Evolutionary conservation across 495 filamentous ascomycete genomes (phyloP), one percentile per base, ranked within the genome.

Genomic region (Penicillium waksmanii): DNA sequence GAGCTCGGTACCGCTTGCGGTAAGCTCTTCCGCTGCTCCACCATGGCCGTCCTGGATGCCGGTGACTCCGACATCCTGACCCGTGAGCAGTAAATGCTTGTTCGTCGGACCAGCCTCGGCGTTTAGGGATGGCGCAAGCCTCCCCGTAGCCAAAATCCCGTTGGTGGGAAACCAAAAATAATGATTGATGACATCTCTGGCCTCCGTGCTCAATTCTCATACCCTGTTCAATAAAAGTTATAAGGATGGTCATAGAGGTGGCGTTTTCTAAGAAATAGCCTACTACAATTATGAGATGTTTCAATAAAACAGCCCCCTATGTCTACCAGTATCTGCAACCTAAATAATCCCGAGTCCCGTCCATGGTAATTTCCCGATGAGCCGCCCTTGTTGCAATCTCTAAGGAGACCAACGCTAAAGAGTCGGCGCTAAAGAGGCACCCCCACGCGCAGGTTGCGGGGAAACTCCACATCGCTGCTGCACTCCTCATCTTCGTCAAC

Each of bases 41-140:
- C 92, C 73, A 96, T 98, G 92, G 87, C 94, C 60, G 87, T 98
- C 75, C 79, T 98, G 51, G 95, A 98, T 80, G 93, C 93, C 77
- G 95, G 95, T 89, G 95, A 98, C 86, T 95, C 90, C 55, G 94
- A 98, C 82, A 97, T 98, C 78, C 84, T 98, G 21, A 67, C 62
- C 65, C 60, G 56, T 57, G 64, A 66, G 53, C 60, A 61, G 27
- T 66, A 66, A 66, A 59, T 54, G 52, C 49, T 6, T 48, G 46
- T n/a, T 27, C 21, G 8, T 48, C n/a, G 23, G 46, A 48, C 46
- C 46, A 48, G 46, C 46, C 23, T 48, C 46, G 46, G 46, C 46
- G 46, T 27, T 31, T 27, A 23, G 46, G 46, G 46, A 25, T 25
- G n/a, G 46, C 21, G 46, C 19, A 48, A 48, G 46, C 46, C 21